Evolutionary conservation across 305 asterid species (phyloP).

Genomic region (Fraxinus baroniana): DNA sequence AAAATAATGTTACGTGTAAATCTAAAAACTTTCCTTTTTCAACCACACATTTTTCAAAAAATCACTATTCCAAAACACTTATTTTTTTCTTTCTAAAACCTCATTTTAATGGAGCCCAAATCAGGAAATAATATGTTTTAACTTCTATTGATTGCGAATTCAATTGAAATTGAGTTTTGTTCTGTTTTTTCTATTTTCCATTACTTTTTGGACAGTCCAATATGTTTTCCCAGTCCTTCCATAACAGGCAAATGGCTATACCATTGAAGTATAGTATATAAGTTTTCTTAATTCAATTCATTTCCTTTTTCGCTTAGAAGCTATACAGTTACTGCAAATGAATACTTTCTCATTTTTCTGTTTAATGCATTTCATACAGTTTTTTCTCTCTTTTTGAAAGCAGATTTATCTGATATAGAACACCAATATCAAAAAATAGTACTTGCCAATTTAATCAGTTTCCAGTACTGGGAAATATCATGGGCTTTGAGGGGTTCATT

Average conservation of each 20-base stretch:
- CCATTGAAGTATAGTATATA: neutral
- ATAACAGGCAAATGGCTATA: neutral
- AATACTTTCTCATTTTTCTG: neutral
- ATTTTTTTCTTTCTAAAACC: no score
- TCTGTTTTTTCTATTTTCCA: neutral
- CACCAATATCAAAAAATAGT: neutral
- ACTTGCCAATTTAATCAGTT: neutral
- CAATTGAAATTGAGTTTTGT: neutral
- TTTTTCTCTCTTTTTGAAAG: neutral
- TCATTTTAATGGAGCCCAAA: neutral
- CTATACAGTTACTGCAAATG: neutral
- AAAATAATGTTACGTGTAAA: no score
- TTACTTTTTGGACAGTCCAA: neutral
- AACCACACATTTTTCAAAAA: neutral
- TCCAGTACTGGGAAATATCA: neutral
- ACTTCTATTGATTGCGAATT: neutral
- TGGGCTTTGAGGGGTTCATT: neutral
- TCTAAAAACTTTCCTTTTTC: no score
- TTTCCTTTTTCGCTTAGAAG: neutral
- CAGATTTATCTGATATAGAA: neutral
- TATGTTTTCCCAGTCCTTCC: neutral
- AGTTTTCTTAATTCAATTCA: neutral
- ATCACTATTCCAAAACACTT: neutral
- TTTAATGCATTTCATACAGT: neutral
- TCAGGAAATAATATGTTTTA: neutral